These are phyloP conservation scores for Sarocladiaceae sp. DNA, from an alignment of 2,329 filamentous ascomycete genomes.

Conservation along the genomic window DNA sequence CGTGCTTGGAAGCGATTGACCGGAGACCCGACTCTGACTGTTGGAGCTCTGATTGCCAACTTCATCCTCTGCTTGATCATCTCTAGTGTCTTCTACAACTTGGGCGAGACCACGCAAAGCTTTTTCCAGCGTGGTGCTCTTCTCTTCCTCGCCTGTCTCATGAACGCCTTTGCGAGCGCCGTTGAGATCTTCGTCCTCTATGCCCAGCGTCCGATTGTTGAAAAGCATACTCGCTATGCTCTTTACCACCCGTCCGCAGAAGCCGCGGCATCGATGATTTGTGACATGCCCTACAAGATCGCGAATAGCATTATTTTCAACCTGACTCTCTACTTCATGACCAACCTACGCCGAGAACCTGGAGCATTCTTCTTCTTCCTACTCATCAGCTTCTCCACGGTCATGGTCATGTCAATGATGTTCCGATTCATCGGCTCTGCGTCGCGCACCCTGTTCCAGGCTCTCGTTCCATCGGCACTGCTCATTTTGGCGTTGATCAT, in stretches of 20 bases:
- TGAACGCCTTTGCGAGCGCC: slow-evolving; percentile 79
- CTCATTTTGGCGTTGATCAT: slow-evolving; percentile 64
- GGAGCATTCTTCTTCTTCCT: slow-evolving; percentile 46
- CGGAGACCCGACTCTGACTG: slow-evolving; percentile 71
- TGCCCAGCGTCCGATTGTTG: slow-evolving; percentile 84
- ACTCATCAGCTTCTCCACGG: slow-evolving; percentile 68
- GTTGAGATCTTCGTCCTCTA: slow-evolving; percentile 85
- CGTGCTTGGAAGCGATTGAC: slow-evolving; percentile 74
- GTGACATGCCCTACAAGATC: slow-evolving; percentile 75
- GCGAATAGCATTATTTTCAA: slow-evolving; percentile 9
- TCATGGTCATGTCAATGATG: slow-evolving; percentile 79
- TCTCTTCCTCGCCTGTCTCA: slow-evolving; percentile 81
- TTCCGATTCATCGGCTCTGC: slow-evolving; percentile 78
- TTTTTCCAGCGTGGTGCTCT: slow-evolving; percentile 78
- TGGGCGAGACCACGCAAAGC: slow-evolving; percentile 60
- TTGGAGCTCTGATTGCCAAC: slow-evolving; percentile 68
- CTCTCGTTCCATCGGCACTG: slow-evolving; percentile 56
- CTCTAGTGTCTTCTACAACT: slow-evolving; percentile 75
- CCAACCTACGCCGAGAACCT: slow-evolving; percentile 9
- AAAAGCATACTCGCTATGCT: slow-evolving; percentile 83
- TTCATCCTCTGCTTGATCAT: slow-evolving; percentile 74
- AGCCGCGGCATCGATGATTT: slow-evolving; percentile 81
- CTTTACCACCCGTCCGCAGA: slow-evolving; percentile 88
- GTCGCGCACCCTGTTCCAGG: slow-evolving; percentile 65
- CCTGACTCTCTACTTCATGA: slow-evolving; percentile 12